phyloP scores from a whole-genome alignment of 306 rosid species.

The Acmispon strigosus region DNA sequence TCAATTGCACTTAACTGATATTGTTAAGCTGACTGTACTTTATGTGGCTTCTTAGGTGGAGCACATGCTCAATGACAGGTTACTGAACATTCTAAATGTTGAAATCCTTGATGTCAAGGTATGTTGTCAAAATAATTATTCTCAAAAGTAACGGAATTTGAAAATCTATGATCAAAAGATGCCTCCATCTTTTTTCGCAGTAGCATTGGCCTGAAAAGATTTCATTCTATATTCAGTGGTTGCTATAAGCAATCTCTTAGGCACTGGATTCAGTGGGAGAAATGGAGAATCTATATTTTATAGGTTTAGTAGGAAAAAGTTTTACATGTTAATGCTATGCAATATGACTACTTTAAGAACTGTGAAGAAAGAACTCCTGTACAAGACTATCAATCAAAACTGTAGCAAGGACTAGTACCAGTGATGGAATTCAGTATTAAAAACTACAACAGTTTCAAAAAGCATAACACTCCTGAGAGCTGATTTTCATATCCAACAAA shows the following conservation, averaged over 20 bases:
- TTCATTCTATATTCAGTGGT: too few species aligned
- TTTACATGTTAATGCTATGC: too few species aligned
- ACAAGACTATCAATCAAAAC: not conserved
- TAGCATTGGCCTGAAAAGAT: too few species aligned
- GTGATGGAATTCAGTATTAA: not conserved
- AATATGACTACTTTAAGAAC: too few species aligned
- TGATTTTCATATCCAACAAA: not conserved
- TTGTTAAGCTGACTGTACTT: conserved; percentile 20
- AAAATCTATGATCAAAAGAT: too few species aligned
- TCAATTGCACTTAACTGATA: conserved; percentile 10
- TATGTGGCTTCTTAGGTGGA: conserved; percentile 45
- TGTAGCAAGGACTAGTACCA: not conserved
- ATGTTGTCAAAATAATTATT: not conserved
- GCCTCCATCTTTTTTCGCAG: too few species aligned
- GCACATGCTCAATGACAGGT: conserved; percentile 65
- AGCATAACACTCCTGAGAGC: not conserved
- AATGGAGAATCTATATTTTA: too few species aligned
- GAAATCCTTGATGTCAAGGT: conserved; percentile 75
- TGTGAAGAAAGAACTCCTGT: not conserved
- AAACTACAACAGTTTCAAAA: not conserved
- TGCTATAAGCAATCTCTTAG: too few species aligned
- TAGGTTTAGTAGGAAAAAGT: too few species aligned
- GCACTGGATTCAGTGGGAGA: too few species aligned
- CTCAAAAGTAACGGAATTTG: not conserved
- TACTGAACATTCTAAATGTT: conserved; percentile 50